phyloP scores from a whole-genome alignment of 345 rosid species.

The Ailanthus altissimus region DNA sequence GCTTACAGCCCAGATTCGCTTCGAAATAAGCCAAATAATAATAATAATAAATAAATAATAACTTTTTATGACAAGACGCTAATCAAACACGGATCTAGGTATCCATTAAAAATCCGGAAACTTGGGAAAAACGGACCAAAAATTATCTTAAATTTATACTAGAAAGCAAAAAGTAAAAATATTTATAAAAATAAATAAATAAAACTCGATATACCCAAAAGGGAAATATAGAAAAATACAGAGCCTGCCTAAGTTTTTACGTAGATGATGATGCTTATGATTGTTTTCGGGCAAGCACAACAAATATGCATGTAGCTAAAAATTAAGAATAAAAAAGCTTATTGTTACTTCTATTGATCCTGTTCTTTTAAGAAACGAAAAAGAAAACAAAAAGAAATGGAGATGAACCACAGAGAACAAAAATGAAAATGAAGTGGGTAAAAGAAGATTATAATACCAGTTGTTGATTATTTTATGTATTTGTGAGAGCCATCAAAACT shows the following conservation, averaged over 20 bases:
- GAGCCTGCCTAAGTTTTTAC: neutral
- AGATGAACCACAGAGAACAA: neutral
- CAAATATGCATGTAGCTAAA: neutral
- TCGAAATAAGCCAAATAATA: neutral
- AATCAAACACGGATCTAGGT: neutral
- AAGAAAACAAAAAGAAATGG: neutral
- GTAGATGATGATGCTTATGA: neutral
- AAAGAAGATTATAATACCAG: neutral
- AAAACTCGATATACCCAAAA: neutral
- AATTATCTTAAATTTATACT: neutral
- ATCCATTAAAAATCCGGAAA: neutral
- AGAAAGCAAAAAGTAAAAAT: neutral
- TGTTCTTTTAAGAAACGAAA: neutral
- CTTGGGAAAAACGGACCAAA: neutral
- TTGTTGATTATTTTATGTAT: neutral
- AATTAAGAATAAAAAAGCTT: neutral
- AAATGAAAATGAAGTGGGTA: neutral
- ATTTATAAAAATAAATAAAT: no score
- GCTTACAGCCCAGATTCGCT: neutral
- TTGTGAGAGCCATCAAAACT: neutral
- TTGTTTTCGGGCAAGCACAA: slow-evolving; percentile 4
- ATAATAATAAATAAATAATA: no score
- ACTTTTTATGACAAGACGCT: neutral
- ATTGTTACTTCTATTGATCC: neutral
- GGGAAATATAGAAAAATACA: neutral